phyloP scores from a whole-genome alignment of 176 grass and related monocot genomes.

The Pontederia crassipes region DNA sequence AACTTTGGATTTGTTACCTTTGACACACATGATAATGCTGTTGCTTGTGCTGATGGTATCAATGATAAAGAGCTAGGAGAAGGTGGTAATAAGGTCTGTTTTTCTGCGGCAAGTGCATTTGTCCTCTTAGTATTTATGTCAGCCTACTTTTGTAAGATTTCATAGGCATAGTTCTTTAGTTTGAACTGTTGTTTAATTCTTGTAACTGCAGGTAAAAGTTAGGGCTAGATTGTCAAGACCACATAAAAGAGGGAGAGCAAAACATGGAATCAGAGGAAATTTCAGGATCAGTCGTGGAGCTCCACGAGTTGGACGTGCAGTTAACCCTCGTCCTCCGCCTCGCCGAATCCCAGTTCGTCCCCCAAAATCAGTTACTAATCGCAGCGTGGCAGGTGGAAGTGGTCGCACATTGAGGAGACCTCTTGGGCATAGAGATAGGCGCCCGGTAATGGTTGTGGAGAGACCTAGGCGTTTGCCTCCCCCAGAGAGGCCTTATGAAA shows the following conservation, averaged over 20 bases:
- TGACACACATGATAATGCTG: conserved; percentile 78
- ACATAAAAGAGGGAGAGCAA: conserved; percentile 65
- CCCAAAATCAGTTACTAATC: conserved; percentile 27
- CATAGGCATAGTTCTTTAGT: too few species aligned
- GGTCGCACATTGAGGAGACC: conserved; percentile 53
- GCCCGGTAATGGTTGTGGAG: conserved; percentile 42
- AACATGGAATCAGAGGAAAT: conserved; percentile 62
- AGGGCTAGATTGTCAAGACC: conserved; percentile 79
- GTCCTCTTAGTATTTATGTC: not conserved
- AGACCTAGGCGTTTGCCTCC: conserved; percentile 60
- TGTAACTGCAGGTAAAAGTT: conserved; percentile 29
- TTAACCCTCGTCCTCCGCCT: conserved; percentile 33
- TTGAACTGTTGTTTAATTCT: too few species aligned
- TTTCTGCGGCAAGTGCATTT: too few species aligned
- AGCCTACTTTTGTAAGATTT: too few species aligned
- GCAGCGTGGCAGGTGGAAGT: conserved; percentile 27
- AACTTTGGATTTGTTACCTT: conserved; percentile 99
- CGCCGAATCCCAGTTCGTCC: conserved; percentile 32
- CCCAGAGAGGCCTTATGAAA: conserved; percentile 48
- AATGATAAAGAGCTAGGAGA: conserved; percentile 51
- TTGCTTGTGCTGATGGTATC: conserved; percentile 69
- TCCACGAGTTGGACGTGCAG: conserved; percentile 35
- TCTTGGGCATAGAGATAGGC: conserved; percentile 57
- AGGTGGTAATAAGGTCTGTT: conserved; percentile 57
- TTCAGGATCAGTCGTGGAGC: conserved; percentile 48